Percentiles rank a stretch among this genome's conserved stretches.
Conservation (phyloP, 176 grass and related monocot species). For the Eremochloa ophiuroides region DNA sequence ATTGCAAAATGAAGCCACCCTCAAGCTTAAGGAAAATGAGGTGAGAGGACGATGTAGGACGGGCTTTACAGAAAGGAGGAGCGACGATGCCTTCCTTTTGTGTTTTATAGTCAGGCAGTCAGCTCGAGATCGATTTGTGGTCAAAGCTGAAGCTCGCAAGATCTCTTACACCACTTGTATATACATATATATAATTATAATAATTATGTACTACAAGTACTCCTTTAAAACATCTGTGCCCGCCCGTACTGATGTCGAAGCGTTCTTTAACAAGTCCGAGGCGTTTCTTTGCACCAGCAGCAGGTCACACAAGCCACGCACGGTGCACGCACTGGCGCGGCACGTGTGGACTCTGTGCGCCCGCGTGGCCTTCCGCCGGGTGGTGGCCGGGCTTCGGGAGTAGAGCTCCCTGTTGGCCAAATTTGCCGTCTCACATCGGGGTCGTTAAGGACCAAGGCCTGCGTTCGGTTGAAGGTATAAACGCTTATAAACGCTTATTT, state of each 20-base stretch:
- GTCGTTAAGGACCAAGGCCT: slow-evolving; percentile 12
- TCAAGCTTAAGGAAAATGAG: neutral
- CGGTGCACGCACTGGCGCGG: slow-evolving; percentile 12
- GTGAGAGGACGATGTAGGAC: neutral
- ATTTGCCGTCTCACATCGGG: neutral
- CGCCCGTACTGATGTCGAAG: neutral
- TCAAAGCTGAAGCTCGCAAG: slow-evolving; percentile 32
- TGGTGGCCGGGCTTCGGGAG: slow-evolving; percentile 26
- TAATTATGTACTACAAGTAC: neutral
- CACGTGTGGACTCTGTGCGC: slow-evolving; percentile 22
- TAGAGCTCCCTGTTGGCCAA: slow-evolving; percentile 25
- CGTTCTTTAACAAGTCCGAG: slow-evolving; percentile 34
- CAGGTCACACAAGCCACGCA: slow-evolving; percentile 8
- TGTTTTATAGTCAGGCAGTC: neutral
- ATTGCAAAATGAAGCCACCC: neutral
- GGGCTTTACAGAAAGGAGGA: neutral
- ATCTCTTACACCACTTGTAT: slow-evolving; percentile 32
- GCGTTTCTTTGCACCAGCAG: neutral
- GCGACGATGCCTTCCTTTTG: neutral
- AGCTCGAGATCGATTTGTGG: slow-evolving; percentile 24
- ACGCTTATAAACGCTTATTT: too few species aligned
- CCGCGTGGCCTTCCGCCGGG: too few species aligned
- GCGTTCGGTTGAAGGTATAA: too few species aligned
- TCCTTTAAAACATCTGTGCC: slow-evolving; percentile 29
- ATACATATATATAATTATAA: too few species aligned